Conservation (phyloP, 164 flowering plant genomes). For the Chimonanthus salicifolius region DNA sequence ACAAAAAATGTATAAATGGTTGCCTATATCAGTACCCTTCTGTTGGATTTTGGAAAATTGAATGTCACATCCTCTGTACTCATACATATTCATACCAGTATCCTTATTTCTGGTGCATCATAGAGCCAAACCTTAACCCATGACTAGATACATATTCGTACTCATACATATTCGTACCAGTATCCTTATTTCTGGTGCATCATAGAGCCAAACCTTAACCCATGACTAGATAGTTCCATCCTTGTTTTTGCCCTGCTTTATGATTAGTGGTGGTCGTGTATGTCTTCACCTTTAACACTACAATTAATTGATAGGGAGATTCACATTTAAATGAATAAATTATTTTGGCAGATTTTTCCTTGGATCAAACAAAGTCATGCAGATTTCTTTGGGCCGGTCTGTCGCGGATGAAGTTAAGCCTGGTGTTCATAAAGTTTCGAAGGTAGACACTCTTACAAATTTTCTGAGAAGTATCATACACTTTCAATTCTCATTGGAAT, state of each 20-base stretch:
- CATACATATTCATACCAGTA: too few species aligned
- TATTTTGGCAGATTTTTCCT: constrained; percentile 60
- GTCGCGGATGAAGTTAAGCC: constrained; percentile 69
- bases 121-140: not conserved
- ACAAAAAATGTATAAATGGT: too few species aligned
- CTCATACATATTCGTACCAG: too few species aligned
- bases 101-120: not conserved
- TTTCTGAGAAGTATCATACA: not conserved
- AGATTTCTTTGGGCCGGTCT: constrained; percentile 77
- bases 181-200: not conserved
- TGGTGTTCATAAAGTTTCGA: constrained; percentile 65
- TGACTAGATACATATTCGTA: too few species aligned
- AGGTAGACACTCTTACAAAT: constrained; percentile 32
- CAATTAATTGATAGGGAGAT: not conserved
- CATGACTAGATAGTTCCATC: not conserved
- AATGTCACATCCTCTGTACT: too few species aligned
- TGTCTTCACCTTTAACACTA: not conserved
- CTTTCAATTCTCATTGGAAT: not conserved
- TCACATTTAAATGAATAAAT: not conserved
- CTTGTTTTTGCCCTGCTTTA: not conserved
- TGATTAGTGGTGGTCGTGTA: not conserved
- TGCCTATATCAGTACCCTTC: too few species aligned
- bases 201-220: not conserved
- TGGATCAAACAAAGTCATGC: constrained; percentile 95
- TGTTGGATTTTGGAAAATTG: too few species aligned